A percentile compares a stretch with the other conserved stretches of the same genome.
phyloP scores from a whole-genome alignment of 2,329 filamentous ascomycete genomes.

The Plenodomus tracheiphilus region DNA sequence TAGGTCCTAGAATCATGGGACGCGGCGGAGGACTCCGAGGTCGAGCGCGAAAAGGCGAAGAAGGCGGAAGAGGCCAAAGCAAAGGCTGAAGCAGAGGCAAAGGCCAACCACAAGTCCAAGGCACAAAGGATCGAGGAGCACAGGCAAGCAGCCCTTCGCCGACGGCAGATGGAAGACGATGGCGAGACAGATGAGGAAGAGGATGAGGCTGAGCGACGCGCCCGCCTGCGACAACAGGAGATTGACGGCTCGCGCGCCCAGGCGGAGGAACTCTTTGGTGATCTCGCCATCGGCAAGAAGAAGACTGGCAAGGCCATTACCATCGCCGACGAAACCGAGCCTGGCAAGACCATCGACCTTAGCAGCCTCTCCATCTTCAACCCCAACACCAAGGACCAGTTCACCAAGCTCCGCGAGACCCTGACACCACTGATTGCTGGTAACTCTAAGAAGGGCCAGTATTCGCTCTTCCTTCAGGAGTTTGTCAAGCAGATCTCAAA shows the following conservation, averaged over 20 bases:
- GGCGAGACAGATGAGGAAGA: conserved; percentile 70
- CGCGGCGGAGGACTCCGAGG: conserved; percentile 93
- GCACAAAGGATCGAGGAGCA: conserved; percentile 82
- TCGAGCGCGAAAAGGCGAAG: conserved; percentile 90
- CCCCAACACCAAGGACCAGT: conserved; percentile 83
- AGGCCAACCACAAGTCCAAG: conserved; percentile 89
- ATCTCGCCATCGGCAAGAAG: conserved; percentile 72
- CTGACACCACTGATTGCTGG: conserved; percentile 75
- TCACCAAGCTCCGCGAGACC: conserved; percentile 75
- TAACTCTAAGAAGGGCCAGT: conserved; percentile 87
- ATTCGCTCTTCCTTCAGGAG: conserved; percentile 86
- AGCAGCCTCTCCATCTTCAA: conserved; percentile 82
- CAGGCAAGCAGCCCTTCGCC: conserved; percentile 62
- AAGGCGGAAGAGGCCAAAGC: conserved; percentile 85
- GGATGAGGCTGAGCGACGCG: conserved; percentile 71
- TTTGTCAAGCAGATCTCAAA: conserved; percentile 85
- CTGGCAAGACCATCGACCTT: conserved; percentile 79
- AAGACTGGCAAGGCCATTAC: conserved; percentile 69
- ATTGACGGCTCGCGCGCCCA: conserved; percentile 86
- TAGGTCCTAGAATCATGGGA: conserved; percentile 97
- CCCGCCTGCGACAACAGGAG: conserved; percentile 76
- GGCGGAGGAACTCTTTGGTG: conserved; percentile 87
- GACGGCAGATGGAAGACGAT: conserved; percentile 59
- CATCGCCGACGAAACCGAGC: conserved; percentile 71
- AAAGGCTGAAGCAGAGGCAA: conserved; percentile 85